These are phyloP conservation scores for Syzygium malaccense DNA, from an alignment of 441 rosid genomes.

Conservation along the genomic window DNA sequence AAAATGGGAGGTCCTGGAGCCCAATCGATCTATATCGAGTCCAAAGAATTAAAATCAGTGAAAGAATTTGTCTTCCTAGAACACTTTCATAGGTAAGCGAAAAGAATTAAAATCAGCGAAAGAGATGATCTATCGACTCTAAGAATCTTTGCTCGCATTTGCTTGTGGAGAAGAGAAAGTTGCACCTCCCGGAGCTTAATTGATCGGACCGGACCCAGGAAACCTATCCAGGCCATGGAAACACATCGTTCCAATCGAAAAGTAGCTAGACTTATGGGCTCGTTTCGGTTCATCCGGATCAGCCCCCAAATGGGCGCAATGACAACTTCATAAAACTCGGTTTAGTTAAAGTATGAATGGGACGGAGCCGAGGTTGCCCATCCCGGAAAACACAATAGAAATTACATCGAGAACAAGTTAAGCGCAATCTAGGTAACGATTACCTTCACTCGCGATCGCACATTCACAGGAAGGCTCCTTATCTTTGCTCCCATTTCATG, in stretches of 20 bases:
- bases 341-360: not conserved
- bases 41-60: no score
- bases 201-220: not conserved
- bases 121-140: not conserved
- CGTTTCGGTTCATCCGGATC: not conserved
- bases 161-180: no score
- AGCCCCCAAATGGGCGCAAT: not conserved
- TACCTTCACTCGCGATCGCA: not conserved
- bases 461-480: not conserved
- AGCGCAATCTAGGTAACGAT: fast-evolving
- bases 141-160: not conserved
- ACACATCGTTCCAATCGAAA: not conserved
- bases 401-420: not conserved
- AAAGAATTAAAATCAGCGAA: not conserved
- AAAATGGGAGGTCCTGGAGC: no score
- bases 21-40: no score
- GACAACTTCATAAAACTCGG: not conserved
- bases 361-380: not conserved
- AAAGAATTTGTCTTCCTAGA: not conserved
- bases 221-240: not conserved
- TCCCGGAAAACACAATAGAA: no score
- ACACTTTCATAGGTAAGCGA: not conserved
- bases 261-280: not conserved
- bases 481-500: no score
- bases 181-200: not conserved